Evolutionary conservation across 1,139 yeast species (phyloP).

Genomic region (Diutina siamensis): DNA sequence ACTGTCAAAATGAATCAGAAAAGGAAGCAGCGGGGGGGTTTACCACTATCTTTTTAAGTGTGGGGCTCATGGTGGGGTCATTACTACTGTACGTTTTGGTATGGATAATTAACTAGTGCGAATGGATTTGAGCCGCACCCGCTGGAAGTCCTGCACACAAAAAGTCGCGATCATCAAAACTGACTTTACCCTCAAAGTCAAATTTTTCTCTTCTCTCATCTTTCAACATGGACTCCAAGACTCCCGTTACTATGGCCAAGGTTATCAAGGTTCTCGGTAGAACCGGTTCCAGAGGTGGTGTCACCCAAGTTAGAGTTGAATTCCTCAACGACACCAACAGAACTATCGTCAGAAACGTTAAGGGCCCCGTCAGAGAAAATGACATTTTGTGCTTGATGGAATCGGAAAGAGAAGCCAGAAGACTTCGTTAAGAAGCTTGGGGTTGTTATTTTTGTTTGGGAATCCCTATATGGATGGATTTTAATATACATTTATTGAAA

Average conservation of each 20-base stretch:
- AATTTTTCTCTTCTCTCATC: not conserved
- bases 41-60: constrained; percentile 62
- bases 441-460: constrained; percentile 3
- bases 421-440: constrained; percentile 30
- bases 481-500: constrained; percentile 1
- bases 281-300: constrained; percentile 99
- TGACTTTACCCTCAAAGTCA: not conserved
- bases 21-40: constrained; percentile 93
- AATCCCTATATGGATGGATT: constrained; percentile 5
- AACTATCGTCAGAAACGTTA: constrained; percentile 99
- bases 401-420: constrained; percentile 99
- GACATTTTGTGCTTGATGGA: constrained; percentile 99
- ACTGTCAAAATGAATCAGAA: constrained; percentile 48
- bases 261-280: constrained; percentile 99
- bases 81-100: constrained; percentile 47
- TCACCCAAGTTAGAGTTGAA: constrained; percentile 99
- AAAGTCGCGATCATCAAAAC: not conserved
- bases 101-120: constrained; percentile 9
- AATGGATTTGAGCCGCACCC: not conserved
- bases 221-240: constrained; percentile 51
- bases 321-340: constrained; percentile 97
- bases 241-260: constrained; percentile 98
- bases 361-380: constrained; percentile 99
- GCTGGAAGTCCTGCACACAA: not conserved
- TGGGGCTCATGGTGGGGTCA: constrained; percentile 72